phyloP scores from a whole-genome alignment of 768 basidiomycete genomes.

The Hortiboletus campestris region DNA sequence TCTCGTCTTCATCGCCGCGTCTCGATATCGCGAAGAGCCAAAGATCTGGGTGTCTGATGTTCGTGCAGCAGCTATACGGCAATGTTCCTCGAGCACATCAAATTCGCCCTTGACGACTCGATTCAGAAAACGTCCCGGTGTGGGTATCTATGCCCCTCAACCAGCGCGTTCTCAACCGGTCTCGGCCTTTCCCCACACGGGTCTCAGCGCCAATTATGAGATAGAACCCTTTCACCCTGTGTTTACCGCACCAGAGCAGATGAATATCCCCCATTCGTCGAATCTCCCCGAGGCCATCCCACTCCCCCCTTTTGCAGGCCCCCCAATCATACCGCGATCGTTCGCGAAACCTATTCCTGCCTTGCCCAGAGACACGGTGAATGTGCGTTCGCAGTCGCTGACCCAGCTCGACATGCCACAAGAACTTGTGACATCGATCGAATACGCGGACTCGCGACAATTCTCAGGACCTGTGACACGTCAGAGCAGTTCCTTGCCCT shows the following conservation, averaged over 20 bases:
- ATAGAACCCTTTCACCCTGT: constrained; percentile 45
- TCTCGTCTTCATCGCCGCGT: constrained; percentile 44
- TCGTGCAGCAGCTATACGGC: constrained; percentile 33
- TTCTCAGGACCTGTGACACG: constrained; percentile 10
- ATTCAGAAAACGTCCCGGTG: constrained; percentile 35
- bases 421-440: constrained; percentile 22
- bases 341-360: constrained; percentile 14
- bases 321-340: constrained; percentile 13
- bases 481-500: constrained; percentile 21
- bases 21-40: constrained; percentile 43
- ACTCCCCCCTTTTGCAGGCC: constrained; percentile 21
- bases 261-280: constrained; percentile 9
- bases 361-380: constrained; percentile 3
- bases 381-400: constrained; percentile 7
- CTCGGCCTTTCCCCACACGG: constrained; percentile 34
- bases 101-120: constrained; percentile 35
- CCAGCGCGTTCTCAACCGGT: constrained; percentile 40
- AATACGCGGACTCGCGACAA: constrained; percentile 35
- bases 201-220: constrained; percentile 42
- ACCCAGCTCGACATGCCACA: constrained; percentile 6
- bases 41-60: constrained; percentile 52
- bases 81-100: constrained; percentile 35
- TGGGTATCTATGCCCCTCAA: constrained; percentile 43
- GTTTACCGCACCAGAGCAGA: constrained; percentile 20
- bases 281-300: constrained; percentile 28